Evolutionary conservation across 768 basidiomycete genomes (phyloP), one percentile per base, ranked within the genome.

Genomic region (Trametes coccinea): DNA sequence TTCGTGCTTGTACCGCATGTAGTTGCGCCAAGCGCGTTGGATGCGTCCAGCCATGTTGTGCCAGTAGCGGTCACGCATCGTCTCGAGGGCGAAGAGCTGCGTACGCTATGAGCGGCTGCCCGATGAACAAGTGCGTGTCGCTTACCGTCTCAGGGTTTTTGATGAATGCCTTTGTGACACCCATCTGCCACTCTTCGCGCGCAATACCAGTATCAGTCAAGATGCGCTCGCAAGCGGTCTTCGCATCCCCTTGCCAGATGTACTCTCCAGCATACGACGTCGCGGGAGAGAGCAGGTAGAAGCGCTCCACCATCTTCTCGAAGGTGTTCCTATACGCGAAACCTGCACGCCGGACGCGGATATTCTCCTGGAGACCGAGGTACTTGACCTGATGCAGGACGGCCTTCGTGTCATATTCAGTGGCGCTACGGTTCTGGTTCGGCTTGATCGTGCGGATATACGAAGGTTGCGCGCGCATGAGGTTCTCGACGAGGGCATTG

Each of bases 381-480:
- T 99, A 99, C 74, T 99, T 98, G 80, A 99, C 94, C 76, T 99
- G 97, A 78, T 99, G 97, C 45, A 99, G 80, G 61, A 99, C 92
- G 11, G 94, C 95, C 73, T 98, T 98, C 46, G 81, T 80, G 70
- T 99, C 95, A 72, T 96, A 98, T 76, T 99, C 97, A 9, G 87
- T 83, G 10, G 88, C 73, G 65, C 93, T 95, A 48, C 95, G 88
- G 72, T 99, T 96, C 79, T 97, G 91, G 73, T 99, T 99, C 11
- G 97, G 93, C 76, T 99, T 99, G 79, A 99, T 98, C 4, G 97
- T 99, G 58, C 97, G 92, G 65, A 99, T 99, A 75, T 99, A 99
- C 27, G 93, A 93, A 1, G 97, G 97, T 71, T 92, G 95, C 31
- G 93, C 92, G 69, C 89, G 90, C 96, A 98, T 98, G 63, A 99